Conservation (phyloP, 176 grass and related monocot species). For the Olyra latifolia region DNA sequence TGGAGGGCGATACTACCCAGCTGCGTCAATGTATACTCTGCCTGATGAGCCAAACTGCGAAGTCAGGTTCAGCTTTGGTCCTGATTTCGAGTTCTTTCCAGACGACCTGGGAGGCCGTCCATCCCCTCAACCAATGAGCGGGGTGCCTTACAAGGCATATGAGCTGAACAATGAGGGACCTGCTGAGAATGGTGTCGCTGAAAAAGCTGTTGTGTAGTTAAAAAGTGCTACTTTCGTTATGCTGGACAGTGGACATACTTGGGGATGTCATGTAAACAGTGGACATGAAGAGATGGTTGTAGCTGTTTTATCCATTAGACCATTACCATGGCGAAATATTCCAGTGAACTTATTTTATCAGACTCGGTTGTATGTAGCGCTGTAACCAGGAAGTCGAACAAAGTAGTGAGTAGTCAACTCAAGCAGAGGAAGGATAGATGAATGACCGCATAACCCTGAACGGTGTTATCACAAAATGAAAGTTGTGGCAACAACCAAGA, state of each 20-base stretch:
- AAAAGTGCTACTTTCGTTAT: conserved; percentile 1
- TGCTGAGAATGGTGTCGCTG: conserved; percentile 63
- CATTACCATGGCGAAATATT: background rate
- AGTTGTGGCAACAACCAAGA: no score
- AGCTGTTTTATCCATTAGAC: background rate
- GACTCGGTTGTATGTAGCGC: background rate
- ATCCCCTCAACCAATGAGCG: conserved; percentile 63
- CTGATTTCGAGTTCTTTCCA: conserved; percentile 69
- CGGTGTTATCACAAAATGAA: no score
- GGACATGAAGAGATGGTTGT: background rate
- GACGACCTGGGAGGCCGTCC: conserved; percentile 63
- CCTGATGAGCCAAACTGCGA: conserved; percentile 75
- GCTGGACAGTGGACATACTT: background rate
- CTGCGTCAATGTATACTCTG: conserved; percentile 81
- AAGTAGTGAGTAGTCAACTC: no score
- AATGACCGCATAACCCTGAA: no score
- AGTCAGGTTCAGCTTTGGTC: conserved; percentile 89
- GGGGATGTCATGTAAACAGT: background rate
- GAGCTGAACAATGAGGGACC: conserved; percentile 61
- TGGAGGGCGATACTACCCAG: conserved; percentile 83
- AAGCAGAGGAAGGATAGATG: no score
- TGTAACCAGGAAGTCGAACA: no score
- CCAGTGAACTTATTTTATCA: background rate
- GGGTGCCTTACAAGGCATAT: conserved; percentile 60
- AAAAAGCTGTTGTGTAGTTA: conserved; percentile 54